Percentiles rank a stretch among this genome's conserved stretches.
phyloP scores from a whole-genome alignment of 768 basidiomycete species.

The Boletus sensibilis region DNA sequence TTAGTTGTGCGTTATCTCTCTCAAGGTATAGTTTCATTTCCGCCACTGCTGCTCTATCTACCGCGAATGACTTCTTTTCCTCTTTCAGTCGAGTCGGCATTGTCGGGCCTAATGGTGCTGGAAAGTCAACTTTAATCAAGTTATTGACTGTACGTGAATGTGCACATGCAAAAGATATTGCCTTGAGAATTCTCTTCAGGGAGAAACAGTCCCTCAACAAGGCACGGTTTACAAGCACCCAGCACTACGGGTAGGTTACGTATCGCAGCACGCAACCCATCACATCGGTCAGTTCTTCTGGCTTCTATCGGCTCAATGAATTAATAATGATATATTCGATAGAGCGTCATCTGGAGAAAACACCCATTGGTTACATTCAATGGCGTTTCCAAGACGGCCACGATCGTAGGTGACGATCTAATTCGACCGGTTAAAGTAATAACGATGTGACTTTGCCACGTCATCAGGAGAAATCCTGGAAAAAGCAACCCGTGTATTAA shows the following conservation, averaged over 20 bases:
- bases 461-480: conserved; percentile 78
- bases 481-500: conserved; percentile 87
- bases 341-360: conserved; percentile 95
- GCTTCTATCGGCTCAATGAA: conserved; percentile 15
- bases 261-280: conserved; percentile 97
- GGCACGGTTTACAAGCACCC: conserved; percentile 95
- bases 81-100: conserved; percentile 80
- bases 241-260: conserved; percentile 89
- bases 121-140: conserved; percentile 95
- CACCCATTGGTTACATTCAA: conserved; percentile 94
- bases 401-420: conserved; percentile 63
- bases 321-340: conserved; percentile 21
- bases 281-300: conserved; percentile 64
- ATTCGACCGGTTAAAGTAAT: conserved; percentile 8
- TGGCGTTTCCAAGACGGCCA: conserved; percentile 99
- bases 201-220: conserved; percentile 88
- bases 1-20: conserved; percentile 90
- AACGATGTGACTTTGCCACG: conserved; percentile 12
- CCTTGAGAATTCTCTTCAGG: conserved; percentile 43
- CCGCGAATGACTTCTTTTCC: conserved; percentile 23
- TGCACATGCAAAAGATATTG: conserved; percentile 1
- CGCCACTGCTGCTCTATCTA: conserved; percentile 19
- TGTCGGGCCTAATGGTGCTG: conserved; percentile 91
- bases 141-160: conserved; percentile 67
- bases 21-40: conserved; percentile 60